Percentiles rank a stretch among this genome's conserved stretches.
Evolutionary conservation across 1,139 yeast species (phyloP).

Genomic region (Pichia sp.): DNA sequence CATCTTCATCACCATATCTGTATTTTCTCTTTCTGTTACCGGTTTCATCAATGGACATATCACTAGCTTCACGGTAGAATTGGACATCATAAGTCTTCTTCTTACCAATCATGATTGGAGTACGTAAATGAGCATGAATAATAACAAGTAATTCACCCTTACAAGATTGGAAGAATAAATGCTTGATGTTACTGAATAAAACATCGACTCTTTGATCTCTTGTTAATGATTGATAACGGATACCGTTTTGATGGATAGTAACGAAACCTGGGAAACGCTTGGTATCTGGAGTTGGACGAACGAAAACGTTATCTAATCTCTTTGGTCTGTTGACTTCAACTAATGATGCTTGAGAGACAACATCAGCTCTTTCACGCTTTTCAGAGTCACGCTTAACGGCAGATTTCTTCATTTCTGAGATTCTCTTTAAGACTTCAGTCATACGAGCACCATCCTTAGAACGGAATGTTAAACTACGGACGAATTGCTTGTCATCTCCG

Average conservation of each 20-base stretch:
- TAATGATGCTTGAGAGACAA: slow-evolving; percentile 87
- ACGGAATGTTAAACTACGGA: slow-evolving; percentile 85
- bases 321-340: slow-evolving; percentile 82
- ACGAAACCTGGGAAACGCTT: slow-evolving; percentile 91
- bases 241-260: slow-evolving; percentile 94
- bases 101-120: slow-evolving; percentile 94
- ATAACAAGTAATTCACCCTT: slow-evolving; percentile 92
- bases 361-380: slow-evolving; percentile 91
- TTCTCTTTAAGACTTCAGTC: slow-evolving; percentile 87
- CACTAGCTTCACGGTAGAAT: slow-evolving; percentile 95
- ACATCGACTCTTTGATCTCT: slow-evolving; percentile 90
- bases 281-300: slow-evolving; percentile 96
- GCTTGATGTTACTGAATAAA: slow-evolving; percentile 86
- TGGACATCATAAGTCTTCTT: slow-evolving; percentile 95
- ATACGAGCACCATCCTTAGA: slow-evolving; percentile 91
- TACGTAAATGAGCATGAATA: slow-evolving; percentile 89
- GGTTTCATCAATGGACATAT: slow-evolving; percentile 95
- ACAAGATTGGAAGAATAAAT: slow-evolving; percentile 93
- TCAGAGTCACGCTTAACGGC: slow-evolving; percentile 90
- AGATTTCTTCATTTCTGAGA: slow-evolving; percentile 90
- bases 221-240: slow-evolving; percentile 83
- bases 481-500: slow-evolving; percentile 78
- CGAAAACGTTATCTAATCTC: slow-evolving; percentile 83
- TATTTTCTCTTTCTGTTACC: slow-evolving; percentile 87
- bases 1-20: slow-evolving; percentile 98